These are phyloP conservation scores for Kandelia obovata DNA, from an alignment of 345 rosid genomes.

Conservation along the genomic window DNA sequence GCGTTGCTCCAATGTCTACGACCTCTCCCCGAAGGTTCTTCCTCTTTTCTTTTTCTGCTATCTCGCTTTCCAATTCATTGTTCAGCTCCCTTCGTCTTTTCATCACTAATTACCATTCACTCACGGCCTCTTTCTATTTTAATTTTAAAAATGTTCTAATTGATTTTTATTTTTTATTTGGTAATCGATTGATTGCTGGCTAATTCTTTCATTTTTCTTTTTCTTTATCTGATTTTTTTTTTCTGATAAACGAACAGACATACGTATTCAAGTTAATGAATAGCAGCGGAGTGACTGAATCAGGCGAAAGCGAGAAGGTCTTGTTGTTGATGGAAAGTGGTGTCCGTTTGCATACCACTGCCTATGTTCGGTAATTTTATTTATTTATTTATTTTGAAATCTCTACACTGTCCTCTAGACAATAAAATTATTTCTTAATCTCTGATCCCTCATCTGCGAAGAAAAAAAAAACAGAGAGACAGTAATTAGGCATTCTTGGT, in stretches of 20 bases:
- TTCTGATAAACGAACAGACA: constrained; percentile 42
- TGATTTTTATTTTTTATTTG: neutral
- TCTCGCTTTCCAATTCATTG: neutral
- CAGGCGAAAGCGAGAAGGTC: constrained; percentile 98
- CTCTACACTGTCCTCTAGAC: too few relatives aligned
- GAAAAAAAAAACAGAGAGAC: too few relatives aligned
- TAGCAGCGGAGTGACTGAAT: constrained; percentile 92
- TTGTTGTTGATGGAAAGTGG: constrained; percentile 92
- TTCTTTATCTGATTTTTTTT: too few relatives aligned
- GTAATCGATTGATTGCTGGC: too few relatives aligned
- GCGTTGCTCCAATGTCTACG: constrained; percentile 97
- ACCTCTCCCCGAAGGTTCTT: constrained; percentile 87
- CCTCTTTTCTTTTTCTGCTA: neutral
- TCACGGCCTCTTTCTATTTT: neutral
- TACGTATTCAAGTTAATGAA: constrained; percentile 95
- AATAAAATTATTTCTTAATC: too few relatives aligned
- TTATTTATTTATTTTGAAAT: neutral
- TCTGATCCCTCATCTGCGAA: too few relatives aligned
- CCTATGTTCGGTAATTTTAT: constrained; percentile 58
- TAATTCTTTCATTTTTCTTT: too few relatives aligned
- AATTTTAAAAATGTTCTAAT: neutral
- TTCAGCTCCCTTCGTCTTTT: neutral
- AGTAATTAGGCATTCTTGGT: too few relatives aligned
- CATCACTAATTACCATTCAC: neutral
- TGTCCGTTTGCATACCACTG: constrained; percentile 86